Percentiles rank a stretch among this genome's conserved stretches.
phyloP scores from a whole-genome alignment of 169 alveolate species.

The Cryptosporidium sp. region DNA sequence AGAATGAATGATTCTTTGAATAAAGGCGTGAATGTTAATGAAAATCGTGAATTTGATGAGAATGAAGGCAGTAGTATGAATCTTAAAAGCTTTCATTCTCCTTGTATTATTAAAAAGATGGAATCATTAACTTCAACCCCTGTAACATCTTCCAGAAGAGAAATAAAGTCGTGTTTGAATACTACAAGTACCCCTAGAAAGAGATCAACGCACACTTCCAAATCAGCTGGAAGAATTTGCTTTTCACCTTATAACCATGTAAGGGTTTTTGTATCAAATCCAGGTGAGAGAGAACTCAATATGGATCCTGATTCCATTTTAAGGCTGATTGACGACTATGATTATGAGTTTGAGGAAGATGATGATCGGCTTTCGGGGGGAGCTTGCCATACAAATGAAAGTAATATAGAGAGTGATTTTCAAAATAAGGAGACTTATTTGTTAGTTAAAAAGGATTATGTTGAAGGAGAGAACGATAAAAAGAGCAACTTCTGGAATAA shows the following conservation, averaged over 20 bases:
- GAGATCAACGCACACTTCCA: conserved; percentile 14
- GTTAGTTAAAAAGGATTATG: not conserved
- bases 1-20: not conserved
- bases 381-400: not conserved
- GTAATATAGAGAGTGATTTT: not conserved
- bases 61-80: not conserved
- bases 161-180: conserved; percentile 6
- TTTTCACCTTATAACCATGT: conserved; percentile 74
- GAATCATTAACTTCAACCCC: conserved; percentile 28
- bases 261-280: conserved; percentile 57
- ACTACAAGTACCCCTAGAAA: conserved; percentile 8
- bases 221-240: conserved; percentile 62
- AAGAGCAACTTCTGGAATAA: conserved; percentile 9
- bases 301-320: conserved; percentile 50
- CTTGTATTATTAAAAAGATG: conserved; percentile 16
- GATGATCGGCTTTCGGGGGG: not conserved
- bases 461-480: not conserved
- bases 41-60: not conserved
- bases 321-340: conserved; percentile 19
- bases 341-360: conserved; percentile 11
- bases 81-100: conserved; percentile 32
- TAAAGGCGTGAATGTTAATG: not conserved
- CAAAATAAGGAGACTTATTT: not conserved
- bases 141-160: not conserved
- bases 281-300: conserved; percentile 63